phyloP scores from a whole-genome alignment of 73 alveolate genomes.

The Symbiodinium pilosum region DNA sequence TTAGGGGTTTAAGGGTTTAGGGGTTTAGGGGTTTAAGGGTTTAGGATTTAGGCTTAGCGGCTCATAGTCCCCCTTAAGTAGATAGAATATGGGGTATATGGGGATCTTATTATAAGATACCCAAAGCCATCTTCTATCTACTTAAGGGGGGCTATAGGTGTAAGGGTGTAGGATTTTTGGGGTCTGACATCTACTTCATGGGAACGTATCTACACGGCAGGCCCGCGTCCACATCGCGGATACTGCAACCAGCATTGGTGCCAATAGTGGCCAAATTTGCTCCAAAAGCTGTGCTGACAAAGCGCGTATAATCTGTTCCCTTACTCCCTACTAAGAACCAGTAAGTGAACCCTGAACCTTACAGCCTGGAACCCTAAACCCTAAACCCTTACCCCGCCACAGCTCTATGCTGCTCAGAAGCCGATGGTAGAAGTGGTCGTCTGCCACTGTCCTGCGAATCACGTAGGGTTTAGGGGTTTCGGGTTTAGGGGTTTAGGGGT shows the following conservation, averaged over 20 bases:
- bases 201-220: too few species aligned
- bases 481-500: neutral
- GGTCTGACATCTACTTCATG: neutral
- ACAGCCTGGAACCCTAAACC: neutral
- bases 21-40: neutral
- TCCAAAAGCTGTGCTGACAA: too few species aligned
- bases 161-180: neutral
- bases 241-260: too few species aligned
- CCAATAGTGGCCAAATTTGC: too few species aligned
- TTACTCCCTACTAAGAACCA: too few species aligned
- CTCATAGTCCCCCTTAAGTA: too few species aligned
- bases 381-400: neutral
- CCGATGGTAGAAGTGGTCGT: constrained; percentile 90
- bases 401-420: neutral
- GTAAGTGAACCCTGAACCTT: neutral
- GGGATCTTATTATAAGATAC: neutral
- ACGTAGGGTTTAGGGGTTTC: neutral
- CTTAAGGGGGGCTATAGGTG: neutral
- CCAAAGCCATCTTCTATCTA: too few species aligned
- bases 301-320: too few species aligned
- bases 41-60: neutral
- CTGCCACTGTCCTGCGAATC: constrained; percentile 71
- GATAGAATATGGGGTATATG: neutral
- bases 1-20: neutral
- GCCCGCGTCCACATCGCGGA: too few species aligned